Percentiles rank a stretch among this genome's conserved stretches.
Evolutionary conservation across 2,329 filamentous ascomycete genomes (phyloP).

Genomic region (Nigrospora oryzae): DNA sequence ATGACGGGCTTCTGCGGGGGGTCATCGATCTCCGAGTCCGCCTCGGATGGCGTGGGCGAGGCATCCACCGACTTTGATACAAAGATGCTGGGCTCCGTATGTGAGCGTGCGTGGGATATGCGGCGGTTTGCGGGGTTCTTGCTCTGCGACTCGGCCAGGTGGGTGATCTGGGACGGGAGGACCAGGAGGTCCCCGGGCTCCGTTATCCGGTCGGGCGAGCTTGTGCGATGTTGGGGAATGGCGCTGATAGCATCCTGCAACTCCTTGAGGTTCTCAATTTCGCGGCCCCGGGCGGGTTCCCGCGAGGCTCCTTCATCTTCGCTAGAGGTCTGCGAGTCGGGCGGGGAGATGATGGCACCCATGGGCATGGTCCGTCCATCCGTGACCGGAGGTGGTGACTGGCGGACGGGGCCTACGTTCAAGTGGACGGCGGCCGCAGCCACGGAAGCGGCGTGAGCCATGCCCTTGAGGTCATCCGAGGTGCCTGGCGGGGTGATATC

Average conservation of each 20-base stretch:
- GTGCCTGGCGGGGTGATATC: constrained; percentile 40
- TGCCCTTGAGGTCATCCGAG: constrained; percentile 38
- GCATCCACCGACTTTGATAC: constrained; percentile 37
- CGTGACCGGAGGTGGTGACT: constrained; percentile 76
- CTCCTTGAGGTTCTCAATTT: constrained; percentile 50
- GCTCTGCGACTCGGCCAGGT: constrained; percentile 28
- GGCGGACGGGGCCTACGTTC: constrained; percentile 53
- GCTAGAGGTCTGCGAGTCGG: constrained; percentile 64
- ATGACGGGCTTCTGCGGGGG: constrained; percentile 69
- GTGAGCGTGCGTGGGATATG: constrained; percentile 42
- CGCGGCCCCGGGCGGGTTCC: constrained; percentile 30
- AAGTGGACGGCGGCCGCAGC: not conserved
- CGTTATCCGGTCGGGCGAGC: constrained; percentile 39
- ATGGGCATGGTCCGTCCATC: constrained; percentile 66
- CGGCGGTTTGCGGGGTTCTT: constrained; percentile 38
- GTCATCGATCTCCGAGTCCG: constrained; percentile 52
- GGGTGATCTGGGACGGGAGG: constrained; percentile 23
- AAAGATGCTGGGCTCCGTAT: constrained; percentile 44
- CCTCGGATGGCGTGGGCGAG: constrained; percentile 46
- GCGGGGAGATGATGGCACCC: constrained; percentile 83
- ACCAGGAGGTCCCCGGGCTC: constrained; percentile 26
- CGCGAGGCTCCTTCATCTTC: constrained; percentile 64
- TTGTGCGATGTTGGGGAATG: constrained; percentile 58
- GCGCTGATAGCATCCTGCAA: constrained; percentile 76
- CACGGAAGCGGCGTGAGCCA: constrained; percentile 45